Conservation (phyloP, 371 early-diverging fungal species). For the Syncephalastrum sp. region DNA sequence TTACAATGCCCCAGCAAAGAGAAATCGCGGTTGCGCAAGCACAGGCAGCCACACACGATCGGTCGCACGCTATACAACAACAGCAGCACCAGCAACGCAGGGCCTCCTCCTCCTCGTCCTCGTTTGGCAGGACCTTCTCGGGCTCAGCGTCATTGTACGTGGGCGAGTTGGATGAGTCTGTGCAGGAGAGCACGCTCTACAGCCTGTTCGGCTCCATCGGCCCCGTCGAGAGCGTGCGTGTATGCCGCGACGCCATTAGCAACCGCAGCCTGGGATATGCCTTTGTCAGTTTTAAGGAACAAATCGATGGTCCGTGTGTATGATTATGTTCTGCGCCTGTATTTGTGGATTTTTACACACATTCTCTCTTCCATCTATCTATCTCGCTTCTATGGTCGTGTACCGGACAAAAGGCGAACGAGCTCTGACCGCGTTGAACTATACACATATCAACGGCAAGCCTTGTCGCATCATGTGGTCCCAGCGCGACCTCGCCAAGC, state of each 20-base stretch:
- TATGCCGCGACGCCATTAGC: slow-evolving; percentile 96
- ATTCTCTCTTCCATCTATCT: not conserved
- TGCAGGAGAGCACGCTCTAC: slow-evolving; percentile 91
- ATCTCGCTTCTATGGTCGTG: not conserved
- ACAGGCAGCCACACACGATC: slow-evolving; percentile 22
- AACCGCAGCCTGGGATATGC: slow-evolving; percentile 95
- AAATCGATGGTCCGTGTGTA: slow-evolving; percentile 58
- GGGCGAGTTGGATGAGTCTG: slow-evolving; percentile 86
- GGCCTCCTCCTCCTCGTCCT: slow-evolving; percentile 9
- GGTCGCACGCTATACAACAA: slow-evolving; percentile 8
- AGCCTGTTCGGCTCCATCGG: slow-evolving; percentile 90
- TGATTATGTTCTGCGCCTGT: not conserved
- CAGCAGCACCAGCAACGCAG: slow-evolving; percentile 1
- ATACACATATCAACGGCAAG: slow-evolving; percentile 86
- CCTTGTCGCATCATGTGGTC: slow-evolving; percentile 98
- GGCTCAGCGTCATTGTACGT: slow-evolving; percentile 78
- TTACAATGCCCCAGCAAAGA: slow-evolving; percentile 36
- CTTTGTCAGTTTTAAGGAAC: slow-evolving; percentile 90
- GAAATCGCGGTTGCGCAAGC: slow-evolving; percentile 42
- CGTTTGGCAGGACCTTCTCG: slow-evolving; percentile 24
- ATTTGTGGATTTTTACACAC: no score
- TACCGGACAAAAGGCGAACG: slow-evolving; percentile 60
- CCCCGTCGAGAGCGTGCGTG: slow-evolving; percentile 92
- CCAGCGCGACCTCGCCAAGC: slow-evolving; percentile 91
- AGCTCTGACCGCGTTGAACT: slow-evolving; percentile 91